A percentile compares a stretch with the other conserved stretches of the same genome.
These are phyloP conservation scores for Lepiota venenata DNA, from an alignment of 768 basidiomycete genomes.

Conservation along the genomic window DNA sequence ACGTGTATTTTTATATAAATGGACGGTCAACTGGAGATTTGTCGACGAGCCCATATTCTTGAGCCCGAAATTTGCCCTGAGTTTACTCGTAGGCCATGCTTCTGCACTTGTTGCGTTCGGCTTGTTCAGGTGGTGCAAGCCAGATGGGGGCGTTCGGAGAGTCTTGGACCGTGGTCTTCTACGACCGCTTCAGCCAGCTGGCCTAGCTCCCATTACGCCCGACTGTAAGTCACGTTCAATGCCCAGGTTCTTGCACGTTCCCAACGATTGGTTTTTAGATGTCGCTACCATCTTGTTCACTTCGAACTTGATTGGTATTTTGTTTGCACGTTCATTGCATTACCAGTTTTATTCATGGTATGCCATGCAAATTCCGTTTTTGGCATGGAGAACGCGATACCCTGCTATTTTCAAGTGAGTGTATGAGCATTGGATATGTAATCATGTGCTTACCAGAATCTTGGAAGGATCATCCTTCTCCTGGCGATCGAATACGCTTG, in stretches of 20 bases:
- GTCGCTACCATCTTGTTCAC: slow-evolving; percentile 82
- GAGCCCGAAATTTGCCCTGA: slow-evolving; percentile 53
- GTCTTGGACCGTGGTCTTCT: slow-evolving; percentile 55
- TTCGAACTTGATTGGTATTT: slow-evolving; percentile 86
- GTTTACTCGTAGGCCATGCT: slow-evolving; percentile 66
- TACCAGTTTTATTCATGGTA: slow-evolving; percentile 99
- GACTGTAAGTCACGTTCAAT: slow-evolving; percentile 51
- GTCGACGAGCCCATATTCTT: slow-evolving; percentile 76
- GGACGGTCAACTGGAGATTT: slow-evolving; percentile 99
- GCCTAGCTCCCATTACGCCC: slow-evolving; percentile 42
- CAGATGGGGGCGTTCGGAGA: slow-evolving; percentile 60
- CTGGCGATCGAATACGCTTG: slow-evolving; percentile 17
- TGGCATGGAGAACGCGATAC: slow-evolving; percentile 72
- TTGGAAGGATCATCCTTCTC: slow-evolving; percentile 5
- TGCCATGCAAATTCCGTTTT: slow-evolving; percentile 82
- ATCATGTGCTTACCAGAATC: neutral
- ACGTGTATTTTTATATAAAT: slow-evolving; percentile 88
- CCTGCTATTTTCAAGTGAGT: slow-evolving; percentile 61
- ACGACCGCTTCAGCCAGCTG: slow-evolving; percentile 48
- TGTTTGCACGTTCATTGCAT: slow-evolving; percentile 92
- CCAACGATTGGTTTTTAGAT: slow-evolving; percentile 39
- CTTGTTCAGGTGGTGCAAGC: slow-evolving; percentile 69
- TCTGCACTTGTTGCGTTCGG: slow-evolving; percentile 62
- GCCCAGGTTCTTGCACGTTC: neutral
- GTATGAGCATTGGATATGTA: neutral